phyloP scores from a whole-genome alignment of 106 monocot species.

The Acanthochlamys bracteata region DNA sequence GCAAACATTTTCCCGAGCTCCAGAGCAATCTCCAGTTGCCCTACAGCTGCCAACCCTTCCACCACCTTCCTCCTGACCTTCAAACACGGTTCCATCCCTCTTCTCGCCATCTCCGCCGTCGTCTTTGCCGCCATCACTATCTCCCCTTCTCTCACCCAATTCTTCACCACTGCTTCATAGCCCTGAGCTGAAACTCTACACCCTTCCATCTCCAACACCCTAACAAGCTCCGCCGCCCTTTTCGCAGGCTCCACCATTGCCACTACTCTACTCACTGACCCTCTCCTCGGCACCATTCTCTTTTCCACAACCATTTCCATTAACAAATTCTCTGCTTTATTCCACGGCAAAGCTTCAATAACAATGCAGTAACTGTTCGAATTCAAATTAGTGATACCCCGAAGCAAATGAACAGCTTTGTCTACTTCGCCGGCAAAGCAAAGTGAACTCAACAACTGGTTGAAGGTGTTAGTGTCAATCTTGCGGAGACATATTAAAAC shows the following conservation, averaged over 20 bases:
- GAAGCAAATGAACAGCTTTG: background rate
- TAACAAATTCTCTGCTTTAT: background rate
- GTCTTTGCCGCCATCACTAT: background rate
- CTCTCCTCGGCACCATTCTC: background rate
- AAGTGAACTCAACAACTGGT: background rate
- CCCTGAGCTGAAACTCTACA: background rate
- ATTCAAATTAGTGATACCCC: background rate
- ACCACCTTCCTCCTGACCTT: background rate
- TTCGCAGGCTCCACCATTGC: too few species aligned
- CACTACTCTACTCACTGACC: background rate
- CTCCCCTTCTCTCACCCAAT: background rate
- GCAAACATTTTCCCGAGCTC: background rate
- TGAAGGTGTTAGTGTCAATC: too few species aligned
- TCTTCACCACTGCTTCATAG: background rate
- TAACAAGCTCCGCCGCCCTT: background rate
- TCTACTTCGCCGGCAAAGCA: background rate
- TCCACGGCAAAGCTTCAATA: background rate
- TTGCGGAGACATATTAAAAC: too few species aligned
- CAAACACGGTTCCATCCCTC: background rate
- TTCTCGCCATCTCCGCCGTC: background rate
- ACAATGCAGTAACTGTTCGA: background rate
- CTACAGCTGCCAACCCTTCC: background rate
- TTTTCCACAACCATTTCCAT: background rate
- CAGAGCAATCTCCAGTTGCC: background rate
- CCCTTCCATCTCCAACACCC: background rate